phyloP scores from a whole-genome alignment of 2,329 filamentous ascomycete genomes.

The Diaporthe citrichinensis region DNA sequence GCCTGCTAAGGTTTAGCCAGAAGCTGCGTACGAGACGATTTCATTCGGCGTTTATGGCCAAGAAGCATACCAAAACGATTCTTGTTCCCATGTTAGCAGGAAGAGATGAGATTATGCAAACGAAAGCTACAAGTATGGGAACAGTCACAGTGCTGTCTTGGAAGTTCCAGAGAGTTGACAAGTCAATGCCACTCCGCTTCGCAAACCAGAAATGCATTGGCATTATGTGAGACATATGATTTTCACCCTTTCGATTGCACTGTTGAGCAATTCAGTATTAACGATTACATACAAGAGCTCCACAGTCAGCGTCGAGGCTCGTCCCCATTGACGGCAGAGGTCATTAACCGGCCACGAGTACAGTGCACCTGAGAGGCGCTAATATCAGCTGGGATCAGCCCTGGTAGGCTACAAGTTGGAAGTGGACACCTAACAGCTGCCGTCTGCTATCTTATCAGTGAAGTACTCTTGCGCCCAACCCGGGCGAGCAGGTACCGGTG shows the following conservation, averaged over 20 bases:
- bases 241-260: background rate
- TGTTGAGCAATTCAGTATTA: slow-evolving; percentile 5
- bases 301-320: background rate
- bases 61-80: background rate
- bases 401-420: background rate
- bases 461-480: slow-evolving; percentile 20
- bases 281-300: slow-evolving; percentile 11
- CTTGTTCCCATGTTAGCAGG: background rate
- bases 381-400: slow-evolving; percentile 32
- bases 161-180: background rate
- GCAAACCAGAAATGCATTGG: background rate
- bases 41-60: background rate
- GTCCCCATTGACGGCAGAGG: background rate
- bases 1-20: background rate
- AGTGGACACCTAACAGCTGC: slow-evolving; percentile 40
- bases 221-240: slow-evolving; percentile 15
- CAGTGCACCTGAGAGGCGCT: background rate
- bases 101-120: background rate
- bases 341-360: background rate
- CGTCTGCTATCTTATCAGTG: background rate
- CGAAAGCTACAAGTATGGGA: background rate
- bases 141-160: background rate
- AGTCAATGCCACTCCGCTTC: background rate
- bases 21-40: background rate
- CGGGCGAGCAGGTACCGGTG: background rate